A percentile compares a stretch with the other conserved stretches of the same genome.
These are phyloP conservation scores for Mycena kentingensis DNA, from an alignment of 768 basidiomycete genomes.

Conservation along the genomic window DNA sequence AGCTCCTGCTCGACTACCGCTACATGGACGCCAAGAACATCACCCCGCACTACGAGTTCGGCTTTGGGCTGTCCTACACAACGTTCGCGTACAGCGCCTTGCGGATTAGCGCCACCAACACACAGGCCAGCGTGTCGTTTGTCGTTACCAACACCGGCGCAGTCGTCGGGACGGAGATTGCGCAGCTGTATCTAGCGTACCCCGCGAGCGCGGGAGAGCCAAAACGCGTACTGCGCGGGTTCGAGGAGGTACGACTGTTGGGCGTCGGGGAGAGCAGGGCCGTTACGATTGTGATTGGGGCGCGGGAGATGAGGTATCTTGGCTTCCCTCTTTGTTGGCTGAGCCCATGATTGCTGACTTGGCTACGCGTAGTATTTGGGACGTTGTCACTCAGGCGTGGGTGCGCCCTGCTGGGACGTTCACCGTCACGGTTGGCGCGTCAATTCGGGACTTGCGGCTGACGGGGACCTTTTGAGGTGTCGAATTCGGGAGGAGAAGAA, in stretches of 20 bases:
- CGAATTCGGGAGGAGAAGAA: too few relatives aligned
- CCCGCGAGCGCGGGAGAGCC: constrained; percentile 51
- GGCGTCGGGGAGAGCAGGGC: constrained; percentile 35
- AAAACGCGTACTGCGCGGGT: constrained; percentile 51
- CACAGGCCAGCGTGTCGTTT: constrained; percentile 37
- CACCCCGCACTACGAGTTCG: constrained; percentile 62
- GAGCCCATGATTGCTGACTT: background rate
- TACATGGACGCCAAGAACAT: constrained; percentile 59
- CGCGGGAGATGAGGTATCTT: constrained; percentile 48
- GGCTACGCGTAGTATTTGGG: constrained; percentile 11
- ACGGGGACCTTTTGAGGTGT: constrained; percentile 19
- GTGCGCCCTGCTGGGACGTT: constrained; percentile 22
- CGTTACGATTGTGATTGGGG: constrained; percentile 40
- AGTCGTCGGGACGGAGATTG: constrained; percentile 51
- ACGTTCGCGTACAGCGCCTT: constrained; percentile 64
- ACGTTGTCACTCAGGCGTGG: constrained; percentile 13
- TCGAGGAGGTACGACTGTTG: constrained; percentile 46
- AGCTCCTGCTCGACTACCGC: constrained; percentile 66
- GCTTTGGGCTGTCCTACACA: constrained; percentile 76
- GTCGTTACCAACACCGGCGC: constrained; percentile 49
- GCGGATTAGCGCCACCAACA: constrained; percentile 34
- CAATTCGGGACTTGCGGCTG: constrained; percentile 19
- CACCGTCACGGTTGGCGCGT: constrained; percentile 19
- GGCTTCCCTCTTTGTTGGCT: background rate
- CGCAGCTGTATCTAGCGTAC: constrained; percentile 56